A percentile compares a stretch with the other conserved stretches of the same genome.
phyloP scores from a whole-genome alignment of 306 rosid genomes.

The Castanospermum australe region DNA sequence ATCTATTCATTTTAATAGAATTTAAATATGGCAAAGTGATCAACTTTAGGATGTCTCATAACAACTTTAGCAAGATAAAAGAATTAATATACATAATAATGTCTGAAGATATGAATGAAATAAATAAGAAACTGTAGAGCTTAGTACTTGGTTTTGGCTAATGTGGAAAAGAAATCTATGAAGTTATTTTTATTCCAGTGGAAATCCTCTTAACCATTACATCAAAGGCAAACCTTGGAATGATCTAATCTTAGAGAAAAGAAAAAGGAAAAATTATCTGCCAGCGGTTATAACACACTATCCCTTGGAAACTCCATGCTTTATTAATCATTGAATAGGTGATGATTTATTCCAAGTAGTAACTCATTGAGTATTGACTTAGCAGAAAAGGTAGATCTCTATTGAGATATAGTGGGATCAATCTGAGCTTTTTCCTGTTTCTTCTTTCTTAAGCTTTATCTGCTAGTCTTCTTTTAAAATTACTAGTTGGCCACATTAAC shows the following conservation, averaged over 20 bases:
- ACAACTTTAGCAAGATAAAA: no score
- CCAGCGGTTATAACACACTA: neutral
- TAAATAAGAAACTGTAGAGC: neutral
- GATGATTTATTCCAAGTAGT: neutral
- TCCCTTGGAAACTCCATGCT: neutral
- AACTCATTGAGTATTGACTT: neutral
- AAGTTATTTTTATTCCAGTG: neutral
- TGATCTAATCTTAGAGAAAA: neutral
- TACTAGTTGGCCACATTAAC: neutral
- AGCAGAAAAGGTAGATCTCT: neutral
- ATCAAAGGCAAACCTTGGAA: neutral
- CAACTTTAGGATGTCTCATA: neutral
- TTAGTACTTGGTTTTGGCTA: neutral
- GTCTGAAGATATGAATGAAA: no score
- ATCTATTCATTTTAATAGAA: neutral
- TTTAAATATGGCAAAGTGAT: neutral
- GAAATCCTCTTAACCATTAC: neutral
- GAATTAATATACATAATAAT: no score
- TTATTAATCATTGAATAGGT: neutral
- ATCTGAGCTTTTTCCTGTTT: neutral
- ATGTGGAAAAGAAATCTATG: neutral
- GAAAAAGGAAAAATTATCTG: neutral
- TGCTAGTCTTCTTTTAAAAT: neutral
- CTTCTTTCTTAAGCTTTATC: neutral
- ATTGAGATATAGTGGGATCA: conserved; percentile 13